These are phyloP conservation scores for Heritiera littoralis DNA, from an alignment of 345 rosid genomes.

Conservation along the genomic window DNA sequence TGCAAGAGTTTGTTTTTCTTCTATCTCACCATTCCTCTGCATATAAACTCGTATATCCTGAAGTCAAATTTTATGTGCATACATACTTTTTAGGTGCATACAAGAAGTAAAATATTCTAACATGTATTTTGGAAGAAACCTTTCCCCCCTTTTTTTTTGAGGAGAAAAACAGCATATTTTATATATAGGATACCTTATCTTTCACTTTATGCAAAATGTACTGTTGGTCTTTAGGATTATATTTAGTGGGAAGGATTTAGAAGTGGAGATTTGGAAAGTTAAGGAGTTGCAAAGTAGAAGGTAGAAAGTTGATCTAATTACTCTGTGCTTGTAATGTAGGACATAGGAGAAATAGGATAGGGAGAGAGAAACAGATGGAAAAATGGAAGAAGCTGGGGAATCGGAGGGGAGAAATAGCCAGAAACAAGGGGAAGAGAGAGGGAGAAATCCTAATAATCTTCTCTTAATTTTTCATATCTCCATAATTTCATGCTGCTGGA, in stretches of 20 bases:
- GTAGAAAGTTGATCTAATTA: neutral
- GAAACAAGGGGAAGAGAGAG: neutral
- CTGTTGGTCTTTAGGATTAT: neutral
- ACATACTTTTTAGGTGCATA: neutral
- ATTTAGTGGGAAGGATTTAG: neutral
- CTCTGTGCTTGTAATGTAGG: neutral
- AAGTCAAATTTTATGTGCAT: neutral
- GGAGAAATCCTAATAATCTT: neutral
- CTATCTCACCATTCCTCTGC: neutral
- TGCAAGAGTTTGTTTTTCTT: neutral
- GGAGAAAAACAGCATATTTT: neutral
- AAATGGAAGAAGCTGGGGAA: neutral
- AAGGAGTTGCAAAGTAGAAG: neutral
- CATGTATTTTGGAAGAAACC: neutral
- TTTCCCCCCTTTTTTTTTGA: too few relatives aligned
- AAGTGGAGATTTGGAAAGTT: neutral
- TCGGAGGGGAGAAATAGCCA: neutral
- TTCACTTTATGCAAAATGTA: neutral
- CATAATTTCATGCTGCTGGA: neutral
- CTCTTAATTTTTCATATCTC: neutral
- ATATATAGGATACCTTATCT: neutral
- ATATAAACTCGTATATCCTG: neutral
- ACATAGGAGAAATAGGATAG: neutral
- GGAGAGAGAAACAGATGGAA: neutral
- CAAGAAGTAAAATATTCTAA: neutral